phyloP scores from a whole-genome alignment of 2,329 filamentous ascomycete genomes.

The Torrubiella hemipterigena region DNA sequence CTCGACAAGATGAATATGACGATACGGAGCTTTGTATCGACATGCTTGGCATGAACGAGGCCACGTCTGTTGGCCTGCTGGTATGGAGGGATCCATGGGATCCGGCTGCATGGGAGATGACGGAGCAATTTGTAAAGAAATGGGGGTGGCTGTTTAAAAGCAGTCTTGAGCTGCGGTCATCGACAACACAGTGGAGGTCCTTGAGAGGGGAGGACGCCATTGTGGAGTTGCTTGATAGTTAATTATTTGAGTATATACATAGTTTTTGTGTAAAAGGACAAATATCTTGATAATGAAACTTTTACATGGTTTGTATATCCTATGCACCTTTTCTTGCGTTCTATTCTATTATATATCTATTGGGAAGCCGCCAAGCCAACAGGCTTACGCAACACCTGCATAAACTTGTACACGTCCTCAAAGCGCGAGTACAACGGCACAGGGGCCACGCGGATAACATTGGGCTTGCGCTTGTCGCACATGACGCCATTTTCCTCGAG shows the following conservation, averaged over 20 bases:
- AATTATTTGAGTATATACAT: no score
- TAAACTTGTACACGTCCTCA: conserved; percentile 50
- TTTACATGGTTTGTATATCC: background rate
- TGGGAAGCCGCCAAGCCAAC: conserved; percentile 14
- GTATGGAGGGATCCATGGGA: conserved; percentile 6
- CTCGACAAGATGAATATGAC: background rate
- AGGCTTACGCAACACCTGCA: conserved; percentile 25
- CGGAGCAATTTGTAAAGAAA: conserved; percentile 8
- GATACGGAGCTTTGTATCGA: background rate
- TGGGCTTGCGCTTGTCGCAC: conserved; percentile 73
- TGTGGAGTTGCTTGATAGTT: no score
- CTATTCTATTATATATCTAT: background rate
- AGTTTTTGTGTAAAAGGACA: no score
- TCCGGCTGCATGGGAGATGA: conserved; percentile 8
- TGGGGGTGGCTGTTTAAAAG: conserved; percentile 9
- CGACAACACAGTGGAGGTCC: no score
- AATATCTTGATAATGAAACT: background rate
- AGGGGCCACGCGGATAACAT: conserved; percentile 75
- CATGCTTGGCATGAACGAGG: background rate
- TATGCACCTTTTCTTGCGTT: conserved; percentile 1
- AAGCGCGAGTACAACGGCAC: conserved; percentile 77
- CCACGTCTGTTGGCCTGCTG: background rate
- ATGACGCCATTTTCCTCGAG: conserved; percentile 61
- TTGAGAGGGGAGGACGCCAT: no score
- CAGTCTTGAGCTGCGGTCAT: conserved; percentile 7